Base-by-base conservation (phyloP, 2,329 filamentous ascomycete genomes). In the Monilinia fructigena region DNA sequence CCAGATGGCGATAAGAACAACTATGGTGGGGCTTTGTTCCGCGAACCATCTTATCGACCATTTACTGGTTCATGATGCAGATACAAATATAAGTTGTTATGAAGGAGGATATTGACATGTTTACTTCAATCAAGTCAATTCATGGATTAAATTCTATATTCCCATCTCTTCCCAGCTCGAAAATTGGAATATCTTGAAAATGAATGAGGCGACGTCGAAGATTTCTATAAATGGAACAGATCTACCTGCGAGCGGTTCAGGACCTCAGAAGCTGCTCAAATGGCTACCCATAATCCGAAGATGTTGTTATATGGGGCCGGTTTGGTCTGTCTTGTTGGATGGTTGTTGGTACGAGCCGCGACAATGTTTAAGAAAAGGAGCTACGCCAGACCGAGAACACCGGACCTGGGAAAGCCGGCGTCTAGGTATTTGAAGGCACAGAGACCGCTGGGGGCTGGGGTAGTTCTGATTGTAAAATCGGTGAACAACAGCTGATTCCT, bases 381-480 rank as follows among this genome's bases (percentile, higher is more conserved):
- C 58, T 28, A 59, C 28, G 69, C 48, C 28, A 63, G 72, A 50
- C 71, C 72, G 20, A 52, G 66, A 28, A 76, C 74, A 16, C 74
- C 74, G 52, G 73, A 73, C 58, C 65, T 76, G 59, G 74, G 75
- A 65, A 75, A 74, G 60, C 68, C 70, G n/a, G 66, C 66, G 53
- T 62, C 68, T 26, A 69, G 68, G 52, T 70, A 68, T 12, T 72
- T 71, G 55, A 76, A 76, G 66, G 68, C 71, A 10, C 63, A 66
- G 18, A 66, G 63, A 38, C n/a, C 47, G 20, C 26, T 74, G 26
- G 75, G 75, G 71, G n/a, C n/a, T n/a, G n/a, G 74, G 75, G 75
- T 45, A 20, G 71, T 68, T 40, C 40, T 12, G 18, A 38, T 16
- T 20, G 40, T 53, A 16, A 23, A 3, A 3, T 35, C n/a, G 38